Base-by-base conservation (phyloP, 1,139 yeast genomes). In the Sporopachydermia cereana region DNA sequence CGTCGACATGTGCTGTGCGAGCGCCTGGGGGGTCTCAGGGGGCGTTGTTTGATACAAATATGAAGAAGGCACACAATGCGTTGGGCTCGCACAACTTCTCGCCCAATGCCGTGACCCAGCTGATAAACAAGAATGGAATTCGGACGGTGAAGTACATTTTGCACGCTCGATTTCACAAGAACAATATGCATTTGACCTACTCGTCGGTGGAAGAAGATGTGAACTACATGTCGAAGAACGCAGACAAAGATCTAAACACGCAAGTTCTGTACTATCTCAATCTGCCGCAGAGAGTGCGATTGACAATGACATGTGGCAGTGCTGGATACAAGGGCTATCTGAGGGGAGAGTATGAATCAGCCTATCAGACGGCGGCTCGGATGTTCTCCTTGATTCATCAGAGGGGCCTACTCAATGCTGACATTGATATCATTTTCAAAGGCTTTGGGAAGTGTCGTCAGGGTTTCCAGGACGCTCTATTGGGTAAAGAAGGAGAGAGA, bases 341-440 rank as follows among this genome's bases (percentile, higher is more conserved):
- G 62, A 62, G 96, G 64, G 85, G 94, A 46, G 95, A 88, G 61
- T 85, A 85, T 58, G 98, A 89, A 64, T 96, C 96, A 1, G 84
- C 83, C n/a, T 88, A 83, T 69, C 96, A 88, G 60, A 84, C 91
- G 12, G 70, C 88, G 21, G 68, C 88, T 5, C 75, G 76, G 52
- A 71, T 84, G 68, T 86, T 89, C 63, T 74, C 79, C 51, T 63
- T 73, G 50, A 84, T 89, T 56, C 77, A 79, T 56, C 60, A 66
- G 47, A 70, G 71, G 51, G 74, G 72, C 41, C 66, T 72, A 50
- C 63, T 79, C 46, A 71, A 70, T 52, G 76, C 74, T 53, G 73
- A 77, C 51, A 64, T 82, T 21, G 96, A 89, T 61, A 63, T 91
- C 46, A 76, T 85, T 17, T 68, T 88, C 57, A 79, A 79, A 56